Evolutionary conservation across 2,329 filamentous ascomycete species (phyloP).

Genomic region (Metarhizium robertsii): DNA sequence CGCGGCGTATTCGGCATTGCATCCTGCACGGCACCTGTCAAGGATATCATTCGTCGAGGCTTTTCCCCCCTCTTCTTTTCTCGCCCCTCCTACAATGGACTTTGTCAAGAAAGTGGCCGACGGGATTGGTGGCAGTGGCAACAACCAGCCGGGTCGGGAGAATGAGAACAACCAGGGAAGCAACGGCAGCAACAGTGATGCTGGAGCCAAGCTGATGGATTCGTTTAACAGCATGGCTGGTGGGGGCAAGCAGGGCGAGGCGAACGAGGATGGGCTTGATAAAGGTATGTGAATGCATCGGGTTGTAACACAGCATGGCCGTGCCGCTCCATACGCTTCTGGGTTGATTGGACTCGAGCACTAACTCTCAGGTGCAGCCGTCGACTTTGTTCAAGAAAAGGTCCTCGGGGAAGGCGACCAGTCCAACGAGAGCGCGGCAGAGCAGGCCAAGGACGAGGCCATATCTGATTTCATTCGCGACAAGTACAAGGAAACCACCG

Average conservation of each 20-base stretch:
- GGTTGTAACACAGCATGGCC: background rate
- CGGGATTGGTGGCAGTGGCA: constrained; percentile 19
- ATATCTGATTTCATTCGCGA: constrained; percentile 63
- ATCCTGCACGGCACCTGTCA: background rate
- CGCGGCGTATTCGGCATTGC: background rate
- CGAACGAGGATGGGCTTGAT: constrained; percentile 75
- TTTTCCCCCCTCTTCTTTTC: too few relatives aligned
- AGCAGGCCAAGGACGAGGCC: constrained; percentile 77
- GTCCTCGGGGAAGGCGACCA: constrained; percentile 62
- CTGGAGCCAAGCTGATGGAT: constrained; percentile 49
- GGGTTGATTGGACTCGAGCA: too few relatives aligned
- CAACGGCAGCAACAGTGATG: constrained; percentile 15
- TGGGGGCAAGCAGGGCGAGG: constrained; percentile 64
- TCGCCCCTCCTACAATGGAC: constrained; percentile 34
- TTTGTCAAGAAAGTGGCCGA: constrained; percentile 43
- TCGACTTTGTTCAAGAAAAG: constrained; percentile 72
- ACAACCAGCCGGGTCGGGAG: constrained; percentile 19
- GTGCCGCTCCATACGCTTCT: background rate
- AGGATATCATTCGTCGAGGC: background rate
- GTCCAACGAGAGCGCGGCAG: constrained; percentile 60
- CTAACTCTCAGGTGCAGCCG: constrained; percentile 35
- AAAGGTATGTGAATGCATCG: constrained; percentile 46
- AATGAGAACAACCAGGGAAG: constrained; percentile 9
- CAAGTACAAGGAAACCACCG: constrained; percentile 61
- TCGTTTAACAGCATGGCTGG: constrained; percentile 65